Evolutionary conservation across 2,329 filamentous ascomycete species (phyloP), one percentile per base, ranked within the genome.

Genomic region (Fusarium liriodendri): DNA sequence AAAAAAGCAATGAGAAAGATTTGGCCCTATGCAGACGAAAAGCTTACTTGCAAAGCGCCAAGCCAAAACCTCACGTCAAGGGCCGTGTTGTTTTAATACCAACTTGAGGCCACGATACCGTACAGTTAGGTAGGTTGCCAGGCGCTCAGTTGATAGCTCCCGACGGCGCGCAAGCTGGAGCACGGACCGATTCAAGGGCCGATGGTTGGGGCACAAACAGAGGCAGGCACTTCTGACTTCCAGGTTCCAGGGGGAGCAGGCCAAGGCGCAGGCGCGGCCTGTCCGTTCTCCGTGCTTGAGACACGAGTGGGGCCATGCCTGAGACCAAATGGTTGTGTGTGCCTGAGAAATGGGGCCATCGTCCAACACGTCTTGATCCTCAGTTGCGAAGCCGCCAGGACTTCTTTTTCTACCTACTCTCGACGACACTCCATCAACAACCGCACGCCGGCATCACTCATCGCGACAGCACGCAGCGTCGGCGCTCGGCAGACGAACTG

Each of bases 291-390:
- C 25, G 16, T 64, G 62, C 57, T 64, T 57, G 69, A 70, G 61
- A 60, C 52, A 69, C 61, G 64, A 54, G 70, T 65, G 68, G 67
- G 70, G 54, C 68, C 58, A 47, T 64, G 68, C 61, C 64, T 72
- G 58, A 64, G 66, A 65, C 35, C 27, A 67, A 32, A 57, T 54
- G 47, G 18, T 62, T 79, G 79, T 74, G 61, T 55, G 20, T 82
- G 80, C 81, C 81, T 82, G 80, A 81, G 67, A 79, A 77, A 70
- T 77, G 69, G 72, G 80, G 81, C 80, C 70, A 70, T 62, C 27
- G 11, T 64, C 61, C 54, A 64, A 71, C 73, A 75, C 70, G 65
- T 74, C 74, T 75, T 71, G 62, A 38, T 67, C 62, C 72, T 67
- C 68, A 69, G 64, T 74, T 74, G 64, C 73, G 78, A 76, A 71